Evolutionary conservation across 2,329 filamentous ascomycete genomes (phyloP), one percentile per base, ranked within the genome.

Genomic region (Aspergillus novoparasiticus): DNA sequence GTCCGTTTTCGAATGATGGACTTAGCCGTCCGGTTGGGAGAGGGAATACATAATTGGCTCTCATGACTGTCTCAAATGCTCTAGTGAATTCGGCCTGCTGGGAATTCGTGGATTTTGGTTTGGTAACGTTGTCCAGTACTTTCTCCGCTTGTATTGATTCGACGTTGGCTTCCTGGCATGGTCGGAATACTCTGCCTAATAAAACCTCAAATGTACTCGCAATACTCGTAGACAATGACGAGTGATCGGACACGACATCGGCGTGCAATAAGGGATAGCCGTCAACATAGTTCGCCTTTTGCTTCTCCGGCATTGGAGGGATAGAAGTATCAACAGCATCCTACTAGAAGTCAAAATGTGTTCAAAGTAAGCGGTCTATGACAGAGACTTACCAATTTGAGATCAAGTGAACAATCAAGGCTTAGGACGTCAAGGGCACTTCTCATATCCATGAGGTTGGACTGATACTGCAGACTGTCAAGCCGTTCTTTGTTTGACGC

Each of bases 1-100:
- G 80, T 0, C 88, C 87, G 50, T 91, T 87, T 70, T 97, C 93
- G 68, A 97, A 93, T 0, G 90, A 87, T 0, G 92, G 94, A 0
- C 90, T 75, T 57, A 76, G 69, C 16, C 78, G 77, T 12, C 76
- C 77, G 26, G 71, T 73, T 16, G 75, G 61, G 3, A 70, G 62
- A 21, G 76, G 71, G 41, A 75, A 72, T 5, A 73, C 71, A 59
- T 78, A 73, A 41, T 73, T 71, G 8, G 75, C 72, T 39, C 77
- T 76, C 61, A 83, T 82, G 45, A 89, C 79, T 6, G 83, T 76
- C 58, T 85, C 83, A 65, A 89, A 83, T 26, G 83, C 83, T 16
- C 75, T 68, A 3, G 78, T 77, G 64, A 86, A 83, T 36, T 79
- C 73, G 10, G 69, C 66, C 23, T 78, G 76, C 3, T 71, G 72